A percentile compares a stretch with the other conserved stretches of the same genome.
Evolutionary conservation across 495 filamentous ascomycete genomes (phyloP).

Genomic region (Aspergillus kassunensis): DNA sequence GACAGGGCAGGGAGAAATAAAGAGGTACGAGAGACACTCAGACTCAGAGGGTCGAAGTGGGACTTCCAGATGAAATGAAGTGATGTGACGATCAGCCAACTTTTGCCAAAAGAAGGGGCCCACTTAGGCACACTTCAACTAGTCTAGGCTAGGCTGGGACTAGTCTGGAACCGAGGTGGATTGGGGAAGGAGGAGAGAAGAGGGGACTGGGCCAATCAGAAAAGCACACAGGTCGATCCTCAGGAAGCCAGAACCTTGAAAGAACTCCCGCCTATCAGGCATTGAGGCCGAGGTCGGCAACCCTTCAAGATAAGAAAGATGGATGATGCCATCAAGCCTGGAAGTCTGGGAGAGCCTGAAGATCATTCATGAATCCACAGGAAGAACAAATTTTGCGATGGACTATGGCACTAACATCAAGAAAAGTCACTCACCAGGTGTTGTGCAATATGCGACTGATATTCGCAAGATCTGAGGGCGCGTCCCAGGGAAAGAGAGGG

Average conservation of each 20-base stretch:
- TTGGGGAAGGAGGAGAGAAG: conserved; percentile 1
- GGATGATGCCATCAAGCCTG: no score
- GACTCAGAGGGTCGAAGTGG: background rate
- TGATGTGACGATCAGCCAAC: conserved; percentile 15
- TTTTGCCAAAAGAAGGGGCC: conserved; percentile 6
- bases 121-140: conserved; percentile 12
- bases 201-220: conserved; percentile 7
- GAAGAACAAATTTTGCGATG: background rate
- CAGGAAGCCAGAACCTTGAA: conserved; percentile 12
- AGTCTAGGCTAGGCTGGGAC: background rate
- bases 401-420: background rate
- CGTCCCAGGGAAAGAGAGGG: background rate
- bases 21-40: background rate
- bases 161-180: background rate
- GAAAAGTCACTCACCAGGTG: background rate
- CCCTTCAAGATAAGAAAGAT: conserved; percentile 7
- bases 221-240: conserved; percentile 17
- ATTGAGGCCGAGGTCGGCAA: conserved; percentile 12
- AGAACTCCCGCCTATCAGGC: conserved; percentile 14
- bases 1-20: background rate
- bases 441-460: conserved; percentile 10
- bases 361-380: background rate
- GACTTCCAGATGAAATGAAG: background rate
- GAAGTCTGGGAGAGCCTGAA: no score
- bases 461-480: conserved; percentile 2